phyloP scores from a whole-genome alignment of 225 moss, liverwort and hornwort genomes.

The Sphagnum tenellum region DNA sequence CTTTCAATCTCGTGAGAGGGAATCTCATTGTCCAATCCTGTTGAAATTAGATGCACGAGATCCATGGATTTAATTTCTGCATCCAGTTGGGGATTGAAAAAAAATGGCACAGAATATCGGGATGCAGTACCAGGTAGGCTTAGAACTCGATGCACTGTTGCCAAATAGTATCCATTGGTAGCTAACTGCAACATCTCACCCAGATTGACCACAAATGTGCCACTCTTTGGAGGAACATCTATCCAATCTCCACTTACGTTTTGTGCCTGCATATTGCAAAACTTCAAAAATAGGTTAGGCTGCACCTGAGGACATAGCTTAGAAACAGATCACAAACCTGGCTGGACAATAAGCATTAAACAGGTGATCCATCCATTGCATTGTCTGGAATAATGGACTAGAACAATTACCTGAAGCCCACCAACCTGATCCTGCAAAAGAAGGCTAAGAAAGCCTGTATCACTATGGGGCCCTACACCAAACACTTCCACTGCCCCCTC shows the following conservation, averaged over 20 bases:
- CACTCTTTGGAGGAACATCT: slow-evolving; percentile 38
- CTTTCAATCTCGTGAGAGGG: too few species aligned
- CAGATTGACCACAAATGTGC: slow-evolving; percentile 55
- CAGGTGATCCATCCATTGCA: too few species aligned
- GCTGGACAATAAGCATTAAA: too few species aligned
- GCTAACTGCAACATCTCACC: slow-evolving; percentile 71
- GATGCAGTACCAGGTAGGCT: slow-evolving; percentile 31
- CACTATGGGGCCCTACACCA: slow-evolving; percentile 72
- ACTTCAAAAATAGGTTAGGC: too few species aligned
- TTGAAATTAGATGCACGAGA: neutral
- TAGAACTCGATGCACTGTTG: slow-evolving; percentile 64
- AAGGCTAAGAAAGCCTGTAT: slow-evolving; percentile 65
- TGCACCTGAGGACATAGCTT: too few species aligned
- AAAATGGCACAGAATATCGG: slow-evolving; percentile 61
- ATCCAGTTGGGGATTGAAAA: slow-evolving; percentile 64
- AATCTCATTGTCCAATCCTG: too few species aligned
- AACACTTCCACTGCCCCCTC: slow-evolving; percentile 29
- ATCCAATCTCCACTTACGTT: slow-evolving; percentile 40
- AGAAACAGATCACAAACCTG: too few species aligned
- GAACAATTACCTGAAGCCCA: slow-evolving; percentile 50
- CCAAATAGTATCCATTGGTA: slow-evolving; percentile 59
- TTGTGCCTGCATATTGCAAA: slow-evolving; percentile 30
- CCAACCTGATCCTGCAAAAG: slow-evolving; percentile 62
- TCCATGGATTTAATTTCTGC: slow-evolving; percentile 32
- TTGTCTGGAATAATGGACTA: too few species aligned